Evolutionary conservation across 164 flowering plant species (phyloP).

Genomic region (Dillenia suffruticosa): DNA sequence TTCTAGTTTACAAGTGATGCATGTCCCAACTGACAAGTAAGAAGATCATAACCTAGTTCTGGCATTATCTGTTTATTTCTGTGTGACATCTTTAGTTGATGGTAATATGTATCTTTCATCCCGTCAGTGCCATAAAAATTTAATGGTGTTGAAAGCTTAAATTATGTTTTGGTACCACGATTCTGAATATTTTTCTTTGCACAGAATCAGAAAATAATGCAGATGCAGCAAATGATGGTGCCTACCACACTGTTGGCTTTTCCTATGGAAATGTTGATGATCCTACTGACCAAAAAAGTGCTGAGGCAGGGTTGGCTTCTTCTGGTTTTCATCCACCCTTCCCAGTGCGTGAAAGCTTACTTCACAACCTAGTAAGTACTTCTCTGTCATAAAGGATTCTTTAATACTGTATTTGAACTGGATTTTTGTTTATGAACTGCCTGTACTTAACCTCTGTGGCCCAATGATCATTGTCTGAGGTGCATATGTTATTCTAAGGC

Average conservation of each 20-base stretch:
- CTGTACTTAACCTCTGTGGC: constrained; percentile 37
- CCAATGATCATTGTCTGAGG: constrained; percentile 37
- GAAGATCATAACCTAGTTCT: constrained; percentile 26
- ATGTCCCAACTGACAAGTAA: constrained; percentile 52
- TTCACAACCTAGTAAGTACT: constrained; percentile 64
- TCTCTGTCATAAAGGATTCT: background rate
- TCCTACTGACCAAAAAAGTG: constrained; percentile 26
- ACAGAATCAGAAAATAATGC: constrained; percentile 38
- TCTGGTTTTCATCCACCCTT: constrained; percentile 73
- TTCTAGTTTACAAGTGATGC: constrained; percentile 43
- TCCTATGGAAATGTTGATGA: constrained; percentile 63
- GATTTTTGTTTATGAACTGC: constrained; percentile 17
- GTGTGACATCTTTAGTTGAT: constrained; percentile 1
- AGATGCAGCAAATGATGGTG: constrained; percentile 21
- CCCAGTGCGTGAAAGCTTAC: constrained; percentile 67
- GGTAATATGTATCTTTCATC: background rate
- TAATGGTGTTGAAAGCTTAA: background rate
- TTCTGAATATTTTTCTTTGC: constrained; percentile 4
- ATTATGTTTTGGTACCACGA: background rate
- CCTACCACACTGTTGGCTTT: constrained; percentile 59
- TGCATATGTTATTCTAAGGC: constrained; percentile 77
- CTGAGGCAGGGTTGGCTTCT: constrained; percentile 26
- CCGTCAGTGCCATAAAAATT: background rate
- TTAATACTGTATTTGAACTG: constrained; percentile 8
- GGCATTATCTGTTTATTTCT: constrained; percentile 4